Evolutionary conservation across 257 asterid genomes (phyloP).

Genomic region (Cinchona pubescens): DNA sequence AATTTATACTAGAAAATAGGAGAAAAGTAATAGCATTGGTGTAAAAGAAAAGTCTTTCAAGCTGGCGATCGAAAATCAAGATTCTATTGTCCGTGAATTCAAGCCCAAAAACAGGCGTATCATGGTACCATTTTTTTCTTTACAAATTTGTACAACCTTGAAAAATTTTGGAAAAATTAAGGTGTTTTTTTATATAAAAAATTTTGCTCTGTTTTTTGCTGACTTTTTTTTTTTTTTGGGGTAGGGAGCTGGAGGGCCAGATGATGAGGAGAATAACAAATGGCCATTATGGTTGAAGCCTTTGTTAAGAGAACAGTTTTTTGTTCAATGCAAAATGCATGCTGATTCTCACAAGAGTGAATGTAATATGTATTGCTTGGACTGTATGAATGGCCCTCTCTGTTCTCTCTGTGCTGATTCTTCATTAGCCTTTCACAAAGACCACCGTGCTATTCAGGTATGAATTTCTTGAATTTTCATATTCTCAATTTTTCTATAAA

Average conservation of each 20-base stretch:
- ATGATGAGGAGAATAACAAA: slow-evolving; percentile 56
- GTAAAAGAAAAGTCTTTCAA: slow-evolving; percentile 21
- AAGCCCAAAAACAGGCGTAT: slow-evolving; percentile 64
- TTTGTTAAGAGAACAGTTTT: slow-evolving; percentile 61
- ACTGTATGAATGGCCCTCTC: slow-evolving; percentile 64
- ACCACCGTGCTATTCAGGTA: slow-evolving; percentile 76
- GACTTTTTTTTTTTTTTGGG: not conserved
- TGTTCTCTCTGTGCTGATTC: slow-evolving; percentile 86
- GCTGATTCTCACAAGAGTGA: slow-evolving; percentile 84
- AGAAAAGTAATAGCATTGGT: not conserved
- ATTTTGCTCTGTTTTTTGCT: not conserved
- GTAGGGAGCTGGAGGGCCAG: slow-evolving; percentile 63
- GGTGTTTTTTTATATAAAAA: not conserved
- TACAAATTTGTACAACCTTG: not conserved
- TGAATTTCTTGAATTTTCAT: not conserved
- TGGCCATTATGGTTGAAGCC: slow-evolving; percentile 88
- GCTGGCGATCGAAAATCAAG: slow-evolving; percentile 81
- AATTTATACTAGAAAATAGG: not conserved
- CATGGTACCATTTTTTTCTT: slow-evolving; percentile 41
- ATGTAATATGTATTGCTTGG: slow-evolving; percentile 91
- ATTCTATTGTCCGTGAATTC: slow-evolving; percentile 55
- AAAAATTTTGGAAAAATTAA: not conserved
- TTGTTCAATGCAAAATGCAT: slow-evolving; percentile 75
- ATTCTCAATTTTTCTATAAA: not conserved
- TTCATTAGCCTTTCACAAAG: slow-evolving; percentile 60